Conservation (phyloP, 441 rosid species). For the Syzygium syzygioides region DNA sequence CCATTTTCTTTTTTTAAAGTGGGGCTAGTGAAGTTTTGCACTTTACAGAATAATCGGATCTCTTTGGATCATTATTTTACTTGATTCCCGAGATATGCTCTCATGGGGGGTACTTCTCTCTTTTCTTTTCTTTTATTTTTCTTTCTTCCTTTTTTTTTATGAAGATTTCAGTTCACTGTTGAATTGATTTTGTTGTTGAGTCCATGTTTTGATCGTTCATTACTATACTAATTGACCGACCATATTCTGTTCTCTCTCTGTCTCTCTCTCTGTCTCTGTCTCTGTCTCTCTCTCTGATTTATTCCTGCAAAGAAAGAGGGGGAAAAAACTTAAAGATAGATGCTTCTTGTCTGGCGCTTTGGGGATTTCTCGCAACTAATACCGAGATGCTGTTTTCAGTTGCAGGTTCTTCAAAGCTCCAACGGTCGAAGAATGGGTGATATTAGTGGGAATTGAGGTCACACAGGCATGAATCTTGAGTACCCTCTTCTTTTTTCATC, state of each 20-base stretch:
- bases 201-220: conserved; percentile 38
- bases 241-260: conserved; percentile 17
- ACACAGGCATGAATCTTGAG: conserved; percentile 30
- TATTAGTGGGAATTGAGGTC: conserved; percentile 14
- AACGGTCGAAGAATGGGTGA: conserved; percentile 28
- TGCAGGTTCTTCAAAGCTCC: conserved; percentile 61
- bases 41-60: conserved; percentile 10
- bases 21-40: conserved; percentile 21
- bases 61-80: conserved; percentile 14
- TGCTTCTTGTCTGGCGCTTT: conserved; percentile 76
- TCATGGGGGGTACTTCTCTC: conserved; percentile 9
- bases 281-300: not conserved
- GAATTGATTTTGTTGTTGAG: conserved; percentile 37
- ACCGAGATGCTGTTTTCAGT: conserved; percentile 84
- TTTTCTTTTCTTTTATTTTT: not conserved
- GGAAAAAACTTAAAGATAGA: conserved; percentile 26
- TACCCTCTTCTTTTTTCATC: not conserved
- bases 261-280: conserved; percentile 13
- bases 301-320: not conserved
- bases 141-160: conserved; percentile 6
- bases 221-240: conserved; percentile 7
- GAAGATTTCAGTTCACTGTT: conserved; percentile 38
- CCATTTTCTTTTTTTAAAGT: conserved; percentile 4
- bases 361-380: conserved; percentile 64
- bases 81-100: conserved; percentile 29